Evolutionary conservation across 192 early-diverging fungal genomes (phyloP).

Genomic region (Dimargaris xerosporica): DNA sequence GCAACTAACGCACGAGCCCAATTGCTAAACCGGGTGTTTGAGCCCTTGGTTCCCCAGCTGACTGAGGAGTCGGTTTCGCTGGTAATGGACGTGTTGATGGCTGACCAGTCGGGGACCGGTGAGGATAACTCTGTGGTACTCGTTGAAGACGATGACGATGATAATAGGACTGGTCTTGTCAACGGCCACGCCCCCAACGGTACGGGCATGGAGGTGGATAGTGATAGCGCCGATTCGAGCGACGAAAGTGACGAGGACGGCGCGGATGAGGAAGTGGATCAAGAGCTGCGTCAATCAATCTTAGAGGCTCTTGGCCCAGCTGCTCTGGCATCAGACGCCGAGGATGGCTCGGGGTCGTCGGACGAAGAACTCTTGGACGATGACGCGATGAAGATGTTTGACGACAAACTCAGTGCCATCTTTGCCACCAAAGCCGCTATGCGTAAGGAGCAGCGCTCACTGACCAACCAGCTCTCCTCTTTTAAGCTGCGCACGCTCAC

Average conservation of each 20-base stretch:
- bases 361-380: conserved; percentile 7
- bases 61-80: background rate
- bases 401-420: background rate
- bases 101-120: no score
- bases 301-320: background rate
- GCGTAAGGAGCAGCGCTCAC: no score
- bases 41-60: background rate
- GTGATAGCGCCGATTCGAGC: no score
- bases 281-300: background rate
- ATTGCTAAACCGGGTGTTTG: background rate
- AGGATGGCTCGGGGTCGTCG: background rate
- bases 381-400: background rate
- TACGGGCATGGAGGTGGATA: no score
- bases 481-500: no score
- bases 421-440: background rate
- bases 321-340: background rate
- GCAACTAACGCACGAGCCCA: background rate
- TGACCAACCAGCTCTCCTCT: no score
- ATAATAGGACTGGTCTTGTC: no score
- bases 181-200: no score
- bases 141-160: no score
- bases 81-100: background rate
- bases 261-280: no score
- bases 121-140: no score
- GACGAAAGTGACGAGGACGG: no score